Base-by-base conservation (phyloP, 352 stramenopile species). In the Phytophthora niederhauseri region DNA sequence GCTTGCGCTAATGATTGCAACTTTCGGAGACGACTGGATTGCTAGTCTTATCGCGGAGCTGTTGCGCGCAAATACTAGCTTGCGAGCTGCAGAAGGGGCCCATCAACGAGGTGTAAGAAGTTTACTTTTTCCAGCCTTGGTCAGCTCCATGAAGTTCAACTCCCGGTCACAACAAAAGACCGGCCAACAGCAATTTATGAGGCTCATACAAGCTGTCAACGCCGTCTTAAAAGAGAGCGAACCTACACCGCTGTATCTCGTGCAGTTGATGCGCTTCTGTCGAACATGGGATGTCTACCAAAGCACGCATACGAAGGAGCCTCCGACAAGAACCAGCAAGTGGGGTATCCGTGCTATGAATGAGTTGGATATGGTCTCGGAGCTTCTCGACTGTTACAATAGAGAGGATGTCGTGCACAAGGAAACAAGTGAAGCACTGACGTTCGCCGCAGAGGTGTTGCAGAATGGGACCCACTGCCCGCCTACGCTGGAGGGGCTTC, bases 71-170 rank as follows among this genome's bases (percentile, higher is more conserved):
- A 64, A 64, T 64, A 41, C 58, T 48, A 59, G 20, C 20, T 65
- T 75, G 14, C 65, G 19, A 20, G 55, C 12, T 2, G 36, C 17
- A 11, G 17, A 48, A 17, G 41, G 73, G 11, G 5, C 53, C 5
- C 45, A 30, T 28, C 58, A 51, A 19, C 76, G 64, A 66, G 79
- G 75, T 20, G 20, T 82, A 14, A 75, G 38, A 26, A 68, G 20
- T 8, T 41, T 84, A 31, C 48, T 87, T n/a, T 85, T 84, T 50
- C 77, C 79, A 51, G 72, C 69, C 1, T 53, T 85, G 15, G 64
- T 69, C 50, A 69, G 64, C 12, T 69, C 49, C 17, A 71, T 75
- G 56, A 73, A 80, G 56, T 38, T 41, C 24, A 67, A 7, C 15
- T 58, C 17, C 15, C 48, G 36, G 22, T 6, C 19, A 15, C 66